Conservation (phyloP, 2,329 filamentous ascomycete genomes). For the Trichoderma lentiforme region DNA sequence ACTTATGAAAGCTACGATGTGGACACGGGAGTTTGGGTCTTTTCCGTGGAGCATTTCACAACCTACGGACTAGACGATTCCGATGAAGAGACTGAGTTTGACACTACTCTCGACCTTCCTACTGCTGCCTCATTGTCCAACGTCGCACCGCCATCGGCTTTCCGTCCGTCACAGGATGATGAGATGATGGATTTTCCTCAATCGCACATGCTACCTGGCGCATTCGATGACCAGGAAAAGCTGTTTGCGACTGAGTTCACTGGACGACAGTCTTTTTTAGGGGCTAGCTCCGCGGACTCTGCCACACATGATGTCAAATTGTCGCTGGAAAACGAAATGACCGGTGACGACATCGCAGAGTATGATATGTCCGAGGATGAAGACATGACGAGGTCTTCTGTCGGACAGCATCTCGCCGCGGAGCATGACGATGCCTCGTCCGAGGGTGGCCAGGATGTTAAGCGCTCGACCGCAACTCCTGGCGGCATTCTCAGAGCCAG, state of each 20-base stretch:
- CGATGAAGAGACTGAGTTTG: conserved; percentile 66
- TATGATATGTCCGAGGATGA: conserved; percentile 70
- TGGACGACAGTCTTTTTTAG: conserved; percentile 81
- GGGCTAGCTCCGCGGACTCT: conserved; percentile 83
- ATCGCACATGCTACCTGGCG: conserved; percentile 64
- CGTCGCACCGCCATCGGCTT: conserved; percentile 20
- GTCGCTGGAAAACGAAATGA: conserved; percentile 52
- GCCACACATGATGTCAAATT: conserved; percentile 58
- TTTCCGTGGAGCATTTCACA: conserved; percentile 93
- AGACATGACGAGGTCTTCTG: conserved; percentile 76
- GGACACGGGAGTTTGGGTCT: conserved; percentile 82
- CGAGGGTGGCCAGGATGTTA: conserved; percentile 47
- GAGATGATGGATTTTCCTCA: conserved; percentile 57
- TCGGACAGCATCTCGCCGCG: conserved; percentile 70
- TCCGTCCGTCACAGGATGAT: conserved; percentile 37
- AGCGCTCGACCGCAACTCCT: conserved; percentile 47
- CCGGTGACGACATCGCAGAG: conserved; percentile 64
- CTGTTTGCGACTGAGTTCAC: conserved; percentile 55
- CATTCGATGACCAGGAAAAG: conserved; percentile 66
- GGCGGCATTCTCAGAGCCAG: conserved; percentile 61
- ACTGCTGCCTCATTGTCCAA: conserved; percentile 15
- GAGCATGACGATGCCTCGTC: conserved; percentile 63
- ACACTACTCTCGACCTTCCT: conserved; percentile 30
- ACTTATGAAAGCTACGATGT: conserved; percentile 77
- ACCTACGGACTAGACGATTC: conserved; percentile 86